Conservation (phyloP, 805 yeast genomes). For the Phaffomyces opuntiae region DNA sequence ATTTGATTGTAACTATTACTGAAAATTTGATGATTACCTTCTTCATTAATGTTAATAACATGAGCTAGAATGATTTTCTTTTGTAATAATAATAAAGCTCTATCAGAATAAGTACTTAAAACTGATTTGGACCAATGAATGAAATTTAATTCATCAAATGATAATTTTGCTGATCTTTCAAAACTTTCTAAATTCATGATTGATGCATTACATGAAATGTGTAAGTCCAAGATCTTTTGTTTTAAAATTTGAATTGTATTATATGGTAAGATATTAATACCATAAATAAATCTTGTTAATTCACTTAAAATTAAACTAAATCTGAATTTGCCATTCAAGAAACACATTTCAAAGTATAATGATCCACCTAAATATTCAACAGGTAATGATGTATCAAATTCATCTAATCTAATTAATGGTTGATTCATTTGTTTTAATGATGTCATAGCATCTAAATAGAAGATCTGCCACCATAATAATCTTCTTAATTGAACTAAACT, state of each 20-base stretch:
- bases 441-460: slow-evolving; percentile 50
- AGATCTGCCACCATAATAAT: slow-evolving; percentile 62
- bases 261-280: slow-evolving; percentile 35
- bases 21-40: slow-evolving; percentile 20
- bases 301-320: slow-evolving; percentile 47
- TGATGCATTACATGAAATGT: slow-evolving; percentile 42
- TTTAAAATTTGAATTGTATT: slow-evolving; percentile 38
- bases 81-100: slow-evolving; percentile 39
- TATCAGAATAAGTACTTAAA: slow-evolving; percentile 47
- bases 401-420: slow-evolving; percentile 45
- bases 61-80: slow-evolving; percentile 28
- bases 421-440: slow-evolving; percentile 48
- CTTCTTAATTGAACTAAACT: slow-evolving; percentile 46
- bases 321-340: slow-evolving; percentile 46
- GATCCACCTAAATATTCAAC: slow-evolving; percentile 34
- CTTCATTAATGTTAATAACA: slow-evolving; percentile 21
- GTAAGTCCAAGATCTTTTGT: slow-evolving; percentile 41
- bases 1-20: slow-evolving; percentile 23
- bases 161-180: slow-evolving; percentile 29
- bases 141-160: slow-evolving; percentile 32
- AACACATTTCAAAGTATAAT: slow-evolving; percentile 39
- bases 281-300: slow-evolving; percentile 43
- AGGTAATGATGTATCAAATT: slow-evolving; percentile 52
- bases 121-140: slow-evolving; percentile 41
- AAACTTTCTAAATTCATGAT: slow-evolving; percentile 34